A percentile compares a stretch with the other conserved stretches of the same genome.
Evolutionary conservation across 192 early-diverging fungal species (phyloP).

Genomic region (Chytriomyces sp.): DNA sequence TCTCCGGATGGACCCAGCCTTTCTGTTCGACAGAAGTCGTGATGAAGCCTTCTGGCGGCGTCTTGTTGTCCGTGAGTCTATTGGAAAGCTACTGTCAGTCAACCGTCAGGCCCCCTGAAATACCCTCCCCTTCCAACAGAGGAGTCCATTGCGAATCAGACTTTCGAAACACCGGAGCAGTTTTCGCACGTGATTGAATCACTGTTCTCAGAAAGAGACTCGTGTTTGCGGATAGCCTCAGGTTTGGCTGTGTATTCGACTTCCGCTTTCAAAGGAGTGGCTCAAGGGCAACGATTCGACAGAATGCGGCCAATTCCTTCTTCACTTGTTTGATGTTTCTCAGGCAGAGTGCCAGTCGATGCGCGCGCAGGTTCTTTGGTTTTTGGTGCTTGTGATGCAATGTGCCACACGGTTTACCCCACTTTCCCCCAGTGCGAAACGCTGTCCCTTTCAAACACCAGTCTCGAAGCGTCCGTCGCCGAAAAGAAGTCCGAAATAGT

Average conservation of each 20-base stretch:
- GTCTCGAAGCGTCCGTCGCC: constrained; percentile 5
- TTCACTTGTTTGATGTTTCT: constrained; percentile 24
- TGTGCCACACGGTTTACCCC: neutral
- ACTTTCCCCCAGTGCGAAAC: constrained; percentile 18
- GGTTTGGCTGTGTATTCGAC: neutral
- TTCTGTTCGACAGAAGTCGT: constrained; percentile 14
- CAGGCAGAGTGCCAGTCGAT: constrained; percentile 24
- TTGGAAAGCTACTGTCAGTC: neutral
- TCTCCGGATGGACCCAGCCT: neutral
- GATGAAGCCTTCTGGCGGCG: constrained; percentile 32
- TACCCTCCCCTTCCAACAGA: neutral
- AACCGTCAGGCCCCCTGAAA: neutral
- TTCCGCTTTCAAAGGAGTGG: no score
- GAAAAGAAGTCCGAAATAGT: constrained; percentile 21
- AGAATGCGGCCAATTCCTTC: constrained; percentile 24
- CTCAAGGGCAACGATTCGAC: no score
- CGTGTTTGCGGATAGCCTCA: constrained; percentile 22
- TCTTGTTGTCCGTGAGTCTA: constrained; percentile 25
- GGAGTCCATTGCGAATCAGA: neutral
- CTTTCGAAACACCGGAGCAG: neutral
- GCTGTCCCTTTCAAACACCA: neutral
- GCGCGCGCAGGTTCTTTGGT: constrained; percentile 1
- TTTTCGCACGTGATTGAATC: constrained; percentile 2
- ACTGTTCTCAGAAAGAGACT: constrained; percentile 21
- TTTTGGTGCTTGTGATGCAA: neutral